phyloP scores from a whole-genome alignment of 352 stramenopile genomes.

The Pilasporangium apinafurcum region DNA sequence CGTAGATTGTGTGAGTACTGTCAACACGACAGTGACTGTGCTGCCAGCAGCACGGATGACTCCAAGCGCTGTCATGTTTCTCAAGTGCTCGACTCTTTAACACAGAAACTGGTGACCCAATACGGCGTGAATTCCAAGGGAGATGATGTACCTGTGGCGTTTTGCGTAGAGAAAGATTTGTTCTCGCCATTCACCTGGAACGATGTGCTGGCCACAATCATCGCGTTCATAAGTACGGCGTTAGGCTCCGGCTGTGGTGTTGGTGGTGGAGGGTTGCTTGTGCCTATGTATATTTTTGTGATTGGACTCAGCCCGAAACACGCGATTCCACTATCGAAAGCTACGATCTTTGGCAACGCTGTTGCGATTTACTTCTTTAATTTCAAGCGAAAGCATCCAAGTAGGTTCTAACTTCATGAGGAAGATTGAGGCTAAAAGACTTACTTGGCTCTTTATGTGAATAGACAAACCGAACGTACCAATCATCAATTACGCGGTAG shows the following conservation, averaged over 20 bases:
- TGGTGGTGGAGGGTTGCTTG: constrained; percentile 93
- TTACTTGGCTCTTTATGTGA: neutral
- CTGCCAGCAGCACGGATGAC: constrained; percentile 21
- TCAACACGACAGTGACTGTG: constrained; percentile 50
- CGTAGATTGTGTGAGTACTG: constrained; percentile 70
- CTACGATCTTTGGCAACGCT: constrained; percentile 96
- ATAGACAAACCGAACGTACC: constrained; percentile 79
- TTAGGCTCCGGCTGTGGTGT: constrained; percentile 90
- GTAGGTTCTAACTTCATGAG: constrained; percentile 19
- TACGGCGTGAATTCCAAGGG: constrained; percentile 21
- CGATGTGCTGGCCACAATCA: constrained; percentile 58
- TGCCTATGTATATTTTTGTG: constrained; percentile 96
- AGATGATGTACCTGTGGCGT: constrained; percentile 31
- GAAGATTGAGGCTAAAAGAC: constrained; percentile 1
- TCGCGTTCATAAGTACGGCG: constrained; percentile 79
- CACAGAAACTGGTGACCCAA: constrained; percentile 24
- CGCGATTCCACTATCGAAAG: constrained; percentile 95
- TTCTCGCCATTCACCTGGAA: constrained; percentile 69
- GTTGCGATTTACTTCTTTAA: constrained; percentile 95
- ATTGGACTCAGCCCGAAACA: constrained; percentile 92
- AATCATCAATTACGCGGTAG: constrained; percentile 97
- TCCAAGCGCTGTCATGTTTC: constrained; percentile 60
- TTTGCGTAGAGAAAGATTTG: constrained; percentile 79
- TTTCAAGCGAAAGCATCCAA: constrained; percentile 88
- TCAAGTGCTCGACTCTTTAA: constrained; percentile 18